Percentiles rank a stretch among this genome's conserved stretches.
Evolutionary conservation across 1,139 yeast genomes (phyloP).

Genomic region (Hemisphaericaspora lyxosophila): DNA sequence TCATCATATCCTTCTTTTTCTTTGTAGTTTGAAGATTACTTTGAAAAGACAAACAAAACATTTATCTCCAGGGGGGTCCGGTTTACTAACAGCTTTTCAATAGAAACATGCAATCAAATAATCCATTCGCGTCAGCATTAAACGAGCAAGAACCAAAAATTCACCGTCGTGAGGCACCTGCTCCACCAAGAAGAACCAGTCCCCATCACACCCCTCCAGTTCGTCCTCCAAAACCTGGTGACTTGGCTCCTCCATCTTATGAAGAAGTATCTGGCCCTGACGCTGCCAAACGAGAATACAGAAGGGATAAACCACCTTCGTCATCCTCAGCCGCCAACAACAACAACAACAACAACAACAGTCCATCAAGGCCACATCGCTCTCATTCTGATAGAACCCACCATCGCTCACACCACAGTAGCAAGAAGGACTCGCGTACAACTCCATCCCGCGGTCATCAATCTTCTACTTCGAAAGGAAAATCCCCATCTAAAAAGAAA

Average conservation of each 20-base stretch:
- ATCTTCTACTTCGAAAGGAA: constrained; percentile 18
- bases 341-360: not conserved
- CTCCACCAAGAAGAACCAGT: constrained; percentile 15
- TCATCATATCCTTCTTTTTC: too few relatives aligned
- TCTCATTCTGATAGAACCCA: constrained; percentile 9
- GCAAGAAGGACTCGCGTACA: constrained; percentile 4
- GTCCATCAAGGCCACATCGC: constrained; percentile 8
- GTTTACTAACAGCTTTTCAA: constrained; percentile 21
- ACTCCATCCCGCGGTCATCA: constrained; percentile 9
- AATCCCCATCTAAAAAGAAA: constrained; percentile 36
- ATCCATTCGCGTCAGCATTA: constrained; percentile 56
- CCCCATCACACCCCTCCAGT: constrained; percentile 23
- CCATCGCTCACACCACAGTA: constrained; percentile 2
- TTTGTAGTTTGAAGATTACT: too few relatives aligned
- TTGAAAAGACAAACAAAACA: not conserved
- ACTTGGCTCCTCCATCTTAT: constrained; percentile 56
- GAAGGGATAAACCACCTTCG: constrained; percentile 49
- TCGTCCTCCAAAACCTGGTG: constrained; percentile 32
- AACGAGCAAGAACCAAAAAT: constrained; percentile 37
- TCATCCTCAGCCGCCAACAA: too few relatives aligned
- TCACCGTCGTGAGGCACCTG: constrained; percentile 37
- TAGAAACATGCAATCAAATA: constrained; percentile 51
- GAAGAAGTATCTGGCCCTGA: constrained; percentile 66
- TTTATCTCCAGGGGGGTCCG: too few relatives aligned
- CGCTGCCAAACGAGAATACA: constrained; percentile 42